phyloP scores from a whole-genome alignment of 768 basidiomycete genomes.

The Podaxis sp. region DNA sequence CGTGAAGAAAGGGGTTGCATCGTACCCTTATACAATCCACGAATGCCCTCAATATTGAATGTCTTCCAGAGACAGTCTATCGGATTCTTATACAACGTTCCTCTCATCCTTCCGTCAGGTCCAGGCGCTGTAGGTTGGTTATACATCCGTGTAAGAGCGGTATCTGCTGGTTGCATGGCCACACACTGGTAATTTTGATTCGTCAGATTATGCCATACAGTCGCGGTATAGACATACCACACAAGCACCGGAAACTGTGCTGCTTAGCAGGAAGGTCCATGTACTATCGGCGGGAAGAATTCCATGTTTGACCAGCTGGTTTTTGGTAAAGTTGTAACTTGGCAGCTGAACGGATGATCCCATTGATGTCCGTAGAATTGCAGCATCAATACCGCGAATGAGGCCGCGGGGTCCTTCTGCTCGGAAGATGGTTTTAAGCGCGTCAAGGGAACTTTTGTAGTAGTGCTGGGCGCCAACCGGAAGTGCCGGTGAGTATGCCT shows the following conservation, averaged over 20 bases:
- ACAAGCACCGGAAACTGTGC: conserved; percentile 86
- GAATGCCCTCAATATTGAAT: conserved; percentile 80
- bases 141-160: conserved; percentile 92
- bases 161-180: conserved; percentile 95
- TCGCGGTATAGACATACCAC: conserved; percentile 60
- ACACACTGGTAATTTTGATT: conserved; percentile 53
- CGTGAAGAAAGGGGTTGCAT: not conserved
- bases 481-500: conserved; percentile 93
- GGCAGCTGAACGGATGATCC: conserved; percentile 96
- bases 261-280: conserved; percentile 87
- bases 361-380: conserved; percentile 92
- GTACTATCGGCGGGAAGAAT: conserved; percentile 75
- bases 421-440: conserved; percentile 74
- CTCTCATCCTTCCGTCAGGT: conserved; percentile 70
- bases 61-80: conserved; percentile 99
- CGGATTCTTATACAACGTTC: conserved; percentile 84
- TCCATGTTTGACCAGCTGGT: conserved; percentile 64
- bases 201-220: not conserved
- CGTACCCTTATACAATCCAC: conserved; percentile 94
- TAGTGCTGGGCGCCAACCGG: conserved; percentile 95
- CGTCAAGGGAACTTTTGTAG: conserved; percentile 84
- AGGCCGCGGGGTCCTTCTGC: conserved; percentile 81
- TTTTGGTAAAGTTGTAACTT: conserved; percentile 93
- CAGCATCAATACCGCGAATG: conserved; percentile 89
- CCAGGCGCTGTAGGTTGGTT: conserved; percentile 83